phyloP scores from a whole-genome alignment of 768 basidiomycete species.

The Termitomyces sp. region DNA sequence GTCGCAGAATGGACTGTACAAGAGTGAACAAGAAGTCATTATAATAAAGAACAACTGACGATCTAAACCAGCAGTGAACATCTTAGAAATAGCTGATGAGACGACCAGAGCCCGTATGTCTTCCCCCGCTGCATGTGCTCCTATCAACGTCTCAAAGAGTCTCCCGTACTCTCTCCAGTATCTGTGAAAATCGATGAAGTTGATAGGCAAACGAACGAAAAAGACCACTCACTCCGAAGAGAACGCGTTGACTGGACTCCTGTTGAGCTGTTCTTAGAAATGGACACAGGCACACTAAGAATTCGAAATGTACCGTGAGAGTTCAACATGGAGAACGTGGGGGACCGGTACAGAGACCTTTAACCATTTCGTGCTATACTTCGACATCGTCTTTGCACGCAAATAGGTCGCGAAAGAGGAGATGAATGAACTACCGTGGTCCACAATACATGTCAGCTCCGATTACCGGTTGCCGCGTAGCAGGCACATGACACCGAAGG shows the following conservation, averaged over 20 bases:
- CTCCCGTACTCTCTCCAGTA: slow-evolving; percentile 71
- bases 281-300: background rate
- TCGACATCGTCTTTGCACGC: slow-evolving; percentile 8
- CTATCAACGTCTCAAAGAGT: slow-evolving; percentile 54
- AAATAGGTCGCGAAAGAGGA: background rate
- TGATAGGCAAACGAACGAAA: background rate
- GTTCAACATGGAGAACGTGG: slow-evolving; percentile 43
- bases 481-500: background rate
- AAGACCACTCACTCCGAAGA: slow-evolving; percentile 36
- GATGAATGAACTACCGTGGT: background rate
- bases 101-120: slow-evolving; percentile 73
- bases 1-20: slow-evolving; percentile 31
- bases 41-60: slow-evolving; percentile 36
- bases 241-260: slow-evolving; percentile 70
- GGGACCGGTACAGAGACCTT: slow-evolving; percentile 45
- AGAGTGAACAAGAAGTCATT: background rate
- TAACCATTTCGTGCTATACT: slow-evolving; percentile 33
- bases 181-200: slow-evolving; percentile 30
- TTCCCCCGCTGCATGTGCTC: slow-evolving; percentile 29
- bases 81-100: slow-evolving; percentile 63
- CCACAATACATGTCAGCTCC: background rate
- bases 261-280: slow-evolving; percentile 20
- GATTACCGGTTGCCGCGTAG: background rate
- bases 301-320: slow-evolving; percentile 34
- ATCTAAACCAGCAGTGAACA: slow-evolving; percentile 85